Evolutionary conservation across 1,284 basidiomycete genomes (phyloP), one percentile per base, ranked within the genome.

Genomic region (Taiwanofungus camphoratus): DNA sequence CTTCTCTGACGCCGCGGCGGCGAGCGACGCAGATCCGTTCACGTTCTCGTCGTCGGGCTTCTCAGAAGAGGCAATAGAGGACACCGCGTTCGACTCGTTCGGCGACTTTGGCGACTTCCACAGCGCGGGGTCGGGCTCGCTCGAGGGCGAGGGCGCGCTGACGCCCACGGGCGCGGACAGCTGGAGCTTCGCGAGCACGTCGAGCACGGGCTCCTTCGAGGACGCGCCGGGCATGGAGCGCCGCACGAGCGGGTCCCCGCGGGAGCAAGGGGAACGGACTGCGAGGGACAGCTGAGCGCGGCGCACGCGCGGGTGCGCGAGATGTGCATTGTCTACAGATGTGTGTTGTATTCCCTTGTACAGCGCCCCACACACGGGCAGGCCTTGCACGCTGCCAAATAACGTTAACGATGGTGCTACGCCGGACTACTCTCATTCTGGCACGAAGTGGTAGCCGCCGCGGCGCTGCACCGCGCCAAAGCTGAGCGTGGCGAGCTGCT

Each of bases 31-130:
- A 4, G 82, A 83, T 52, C 74, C 76, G 1, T 85, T 87, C 61
- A 73, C 69, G 2, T 79, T 78, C 58, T 67, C 73, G 2, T 69
- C 78, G 0, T 73, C 73, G 4, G 72, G 77, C 44, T 71, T 76
- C 0, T 75, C 79, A 20, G 79, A 76, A 46, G 71, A 45, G 50
- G 58, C 50, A 52, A 77, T 78, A 16, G 77, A 82, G 21, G 50
- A 48, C 16, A 69, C 74, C 2, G 75, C 77, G 2, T 82, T 84
- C 52, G 80, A 82, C 32, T 71, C 69, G 19, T 84, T 82, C 54
- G 79, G 79, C 21, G 86, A 87, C 52, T 88, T 90, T 59, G 83
- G 83, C 8, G 87, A 88, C 48, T 90, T 90, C 56, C 85, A 86
- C 52, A 70, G 68, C 42, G 74, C 70, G 0, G 67, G 55, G 24